A percentile compares a stretch with the other conserved stretches of the same genome.
These are phyloP conservation scores for Hepatocystis sp. DNA, from an alignment of 169 alveolate genomes.

Conservation along the genomic window DNA sequence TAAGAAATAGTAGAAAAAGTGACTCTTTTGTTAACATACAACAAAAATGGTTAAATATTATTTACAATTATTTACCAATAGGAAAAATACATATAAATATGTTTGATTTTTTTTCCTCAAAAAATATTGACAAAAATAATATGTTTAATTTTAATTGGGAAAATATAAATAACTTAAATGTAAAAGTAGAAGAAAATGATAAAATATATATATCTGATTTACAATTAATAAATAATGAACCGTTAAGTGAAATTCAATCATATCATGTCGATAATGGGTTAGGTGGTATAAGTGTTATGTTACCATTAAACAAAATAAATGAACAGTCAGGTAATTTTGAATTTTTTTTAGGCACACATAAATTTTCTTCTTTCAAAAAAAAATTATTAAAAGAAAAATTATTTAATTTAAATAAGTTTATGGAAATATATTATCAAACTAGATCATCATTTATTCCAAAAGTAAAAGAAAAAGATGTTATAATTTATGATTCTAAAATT, in stretches of 20 bases:
- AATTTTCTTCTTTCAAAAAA: conserved; percentile 43
- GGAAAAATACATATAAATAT: conserved; percentile 44
- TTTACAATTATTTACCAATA: conserved; percentile 40
- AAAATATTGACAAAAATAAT: conserved; percentile 19
- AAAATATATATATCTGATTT: conserved; percentile 56
- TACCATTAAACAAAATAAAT: conserved; percentile 44
- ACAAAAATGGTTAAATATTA: conserved; percentile 52
- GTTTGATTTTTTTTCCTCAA: background rate
- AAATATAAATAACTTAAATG: conserved; percentile 14
- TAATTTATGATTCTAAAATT: conserved; percentile 59
- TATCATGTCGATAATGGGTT: conserved; percentile 69
- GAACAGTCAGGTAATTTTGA: conserved; percentile 67
- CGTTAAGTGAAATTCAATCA: conserved; percentile 46
- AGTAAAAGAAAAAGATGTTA: conserved; percentile 38
- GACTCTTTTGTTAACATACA: conserved; percentile 44
- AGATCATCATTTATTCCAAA: conserved; percentile 64
- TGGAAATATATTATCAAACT: conserved; percentile 42
- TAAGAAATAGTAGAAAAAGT: conserved; percentile 42
- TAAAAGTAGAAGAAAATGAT: conserved; percentile 20
- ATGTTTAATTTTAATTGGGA: conserved; percentile 10
- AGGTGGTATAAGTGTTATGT: conserved; percentile 36
- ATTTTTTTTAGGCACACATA: conserved; percentile 65
- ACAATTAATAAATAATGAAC: conserved; percentile 61
- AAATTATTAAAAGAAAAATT: conserved; percentile 17
- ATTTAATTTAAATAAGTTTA: conserved; percentile 22